Percentiles rank a stretch among this genome's conserved stretches.
Evolutionary conservation across 306 rosid species (phyloP).

Genomic region (Prunus persica): DNA sequence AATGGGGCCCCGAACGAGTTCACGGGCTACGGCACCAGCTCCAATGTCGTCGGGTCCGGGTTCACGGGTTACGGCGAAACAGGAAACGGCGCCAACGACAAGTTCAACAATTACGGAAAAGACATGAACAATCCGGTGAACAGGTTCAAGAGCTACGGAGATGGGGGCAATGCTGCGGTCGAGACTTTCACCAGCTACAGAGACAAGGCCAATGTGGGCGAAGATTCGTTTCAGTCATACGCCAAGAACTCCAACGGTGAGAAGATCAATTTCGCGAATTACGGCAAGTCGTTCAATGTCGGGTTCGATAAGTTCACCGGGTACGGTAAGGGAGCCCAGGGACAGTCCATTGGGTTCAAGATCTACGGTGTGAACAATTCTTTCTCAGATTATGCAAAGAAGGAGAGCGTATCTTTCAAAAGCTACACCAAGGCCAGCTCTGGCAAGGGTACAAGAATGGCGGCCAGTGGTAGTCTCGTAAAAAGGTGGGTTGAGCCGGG

Average conservation of each 20-base stretch:
- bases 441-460: conserved; percentile 18
- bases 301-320: conserved; percentile 76
- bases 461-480: conserved; percentile 51
- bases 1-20: conserved; percentile 64
- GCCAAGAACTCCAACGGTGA: conserved; percentile 58
- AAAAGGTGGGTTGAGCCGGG: conserved; percentile 92
- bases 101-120: conserved; percentile 58
- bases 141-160: conserved; percentile 66
- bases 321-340: conserved; percentile 49
- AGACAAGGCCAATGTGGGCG: conserved; percentile 76
- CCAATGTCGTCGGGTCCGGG: conserved; percentile 64
- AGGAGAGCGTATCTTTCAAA: conserved; percentile 41
- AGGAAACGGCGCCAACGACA: conserved; percentile 50
- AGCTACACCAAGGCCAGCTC: conserved; percentile 52
- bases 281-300: conserved; percentile 78
- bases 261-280: conserved; percentile 55
- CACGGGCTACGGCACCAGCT: conserved; percentile 51
- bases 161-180: conserved; percentile 57
- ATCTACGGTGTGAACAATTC: conserved; percentile 78
- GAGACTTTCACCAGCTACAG: conserved; percentile 78
- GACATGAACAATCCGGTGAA: conserved; percentile 68
- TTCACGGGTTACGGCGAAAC: conserved; percentile 58
- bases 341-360: conserved; percentile 50
- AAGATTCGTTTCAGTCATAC: conserved; percentile 67
- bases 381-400: conserved; percentile 68